A percentile compares a stretch with the other conserved stretches of the same genome.
Conservation (phyloP, 257 asterid genomes). For the Primulina huaijiensis region DNA sequence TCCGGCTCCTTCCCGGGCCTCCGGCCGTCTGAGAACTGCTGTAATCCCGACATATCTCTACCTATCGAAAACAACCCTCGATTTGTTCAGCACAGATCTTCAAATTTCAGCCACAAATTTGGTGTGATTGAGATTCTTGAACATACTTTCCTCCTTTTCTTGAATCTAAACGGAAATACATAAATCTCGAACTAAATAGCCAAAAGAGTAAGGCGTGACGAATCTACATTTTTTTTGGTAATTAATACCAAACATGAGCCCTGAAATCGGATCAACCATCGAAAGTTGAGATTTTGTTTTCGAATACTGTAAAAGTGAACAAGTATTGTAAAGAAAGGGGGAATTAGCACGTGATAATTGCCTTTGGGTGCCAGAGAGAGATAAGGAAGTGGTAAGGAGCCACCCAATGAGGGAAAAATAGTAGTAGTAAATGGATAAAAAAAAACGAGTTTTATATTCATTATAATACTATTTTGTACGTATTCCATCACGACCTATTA, state of each 20-base stretch:
- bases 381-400: neutral
- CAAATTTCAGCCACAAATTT: neutral
- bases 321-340: neutral
- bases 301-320: too few species aligned
- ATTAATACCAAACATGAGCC: neutral
- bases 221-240: neutral
- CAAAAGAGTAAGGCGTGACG: neutral
- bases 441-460: neutral
- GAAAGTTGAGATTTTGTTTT: too few species aligned
- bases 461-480: too few species aligned
- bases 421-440: too few species aligned
- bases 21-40: constrained; percentile 13
- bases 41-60: constrained; percentile 26
- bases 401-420: neutral
- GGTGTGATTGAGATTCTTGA: neutral
- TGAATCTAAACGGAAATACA: neutral
- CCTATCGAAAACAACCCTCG: neutral
- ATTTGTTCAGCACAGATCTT: neutral
- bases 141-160: neutral
- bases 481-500: too few species aligned
- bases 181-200: neutral
- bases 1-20: constrained; percentile 35
- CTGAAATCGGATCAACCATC: neutral
- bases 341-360: neutral
- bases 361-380: neutral